Percentiles rank a stretch among this genome's conserved stretches.
Conservation (phyloP, 75 land plant species). For the Selaginella tamariscina region DNA sequence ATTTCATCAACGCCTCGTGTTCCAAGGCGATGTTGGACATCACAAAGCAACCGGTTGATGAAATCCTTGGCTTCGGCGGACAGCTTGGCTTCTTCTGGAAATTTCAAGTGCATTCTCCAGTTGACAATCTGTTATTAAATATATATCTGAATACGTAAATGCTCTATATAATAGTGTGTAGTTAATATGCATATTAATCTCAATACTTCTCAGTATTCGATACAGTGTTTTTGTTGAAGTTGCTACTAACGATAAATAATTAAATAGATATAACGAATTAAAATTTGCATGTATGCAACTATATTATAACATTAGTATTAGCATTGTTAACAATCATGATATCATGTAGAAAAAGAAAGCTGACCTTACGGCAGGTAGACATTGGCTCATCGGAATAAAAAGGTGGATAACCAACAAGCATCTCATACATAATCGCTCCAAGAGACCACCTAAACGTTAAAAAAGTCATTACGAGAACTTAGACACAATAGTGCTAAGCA, state of each 20-base stretch:
- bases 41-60: constrained; percentile 75
- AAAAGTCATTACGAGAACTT: no score
- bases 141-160: background rate
- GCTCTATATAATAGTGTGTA: no score
- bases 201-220: no score
- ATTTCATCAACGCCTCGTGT: constrained; percentile 63
- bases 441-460: constrained; percentile 71
- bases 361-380: constrained; percentile 86
- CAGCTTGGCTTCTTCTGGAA: constrained; percentile 71
- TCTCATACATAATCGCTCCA: constrained; percentile 98
- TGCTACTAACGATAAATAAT: background rate
- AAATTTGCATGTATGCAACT: background rate
- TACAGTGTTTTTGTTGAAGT: no score
- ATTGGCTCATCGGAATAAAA: constrained; percentile 96
- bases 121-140: constrained; percentile 59
- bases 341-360: background rate
- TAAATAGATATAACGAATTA: background rate
- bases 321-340: background rate
- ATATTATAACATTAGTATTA: no score
- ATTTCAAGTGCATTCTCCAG: constrained; percentile 82
- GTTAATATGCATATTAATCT: no score
- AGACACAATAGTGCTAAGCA: no score
- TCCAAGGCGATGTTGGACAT: constrained; percentile 88
- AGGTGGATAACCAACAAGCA: constrained; percentile 97
- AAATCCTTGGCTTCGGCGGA: constrained; percentile 84